Conservation (phyloP, 768 basidiomycete genomes). For the Phylloporus sp. region DNA sequence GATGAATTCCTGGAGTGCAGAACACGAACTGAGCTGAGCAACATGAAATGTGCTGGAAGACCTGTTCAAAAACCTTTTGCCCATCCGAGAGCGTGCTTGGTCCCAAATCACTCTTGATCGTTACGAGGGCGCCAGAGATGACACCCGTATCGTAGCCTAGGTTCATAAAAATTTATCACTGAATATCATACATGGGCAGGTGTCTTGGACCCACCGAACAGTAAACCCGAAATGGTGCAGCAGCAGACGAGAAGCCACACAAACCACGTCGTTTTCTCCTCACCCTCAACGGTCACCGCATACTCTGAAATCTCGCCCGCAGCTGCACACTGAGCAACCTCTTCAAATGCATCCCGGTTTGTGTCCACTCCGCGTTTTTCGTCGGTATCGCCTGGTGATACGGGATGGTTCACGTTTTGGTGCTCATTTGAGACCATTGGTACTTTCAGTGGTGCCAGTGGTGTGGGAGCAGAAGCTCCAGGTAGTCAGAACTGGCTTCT, state of each 20-base stretch:
- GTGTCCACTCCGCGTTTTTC: slow-evolving; percentile 1
- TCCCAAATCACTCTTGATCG: slow-evolving; percentile 65
- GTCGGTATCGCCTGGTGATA: background rate
- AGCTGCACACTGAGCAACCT: slow-evolving; percentile 12
- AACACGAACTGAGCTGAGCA: background rate
- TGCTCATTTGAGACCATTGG: slow-evolving; percentile 1
- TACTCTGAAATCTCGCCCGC: slow-evolving; percentile 56
- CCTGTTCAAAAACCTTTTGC: slow-evolving; percentile 48
- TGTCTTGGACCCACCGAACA: slow-evolving; percentile 56
- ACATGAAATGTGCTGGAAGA: too few species aligned
- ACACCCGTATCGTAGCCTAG: slow-evolving; percentile 80
- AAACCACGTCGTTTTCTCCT: slow-evolving; percentile 66
- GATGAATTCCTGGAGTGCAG: slow-evolving; percentile 61
- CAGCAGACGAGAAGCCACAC: slow-evolving; percentile 74
- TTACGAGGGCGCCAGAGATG: slow-evolving; percentile 77
- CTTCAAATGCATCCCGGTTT: slow-evolving; percentile 11
- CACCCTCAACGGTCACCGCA: slow-evolving; percentile 58
- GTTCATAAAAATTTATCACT: background rate
- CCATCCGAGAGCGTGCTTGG: slow-evolving; percentile 50
- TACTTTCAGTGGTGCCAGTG: background rate
- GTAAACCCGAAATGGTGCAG: slow-evolving; percentile 70
- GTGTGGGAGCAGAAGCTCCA: background rate
- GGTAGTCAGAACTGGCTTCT: background rate
- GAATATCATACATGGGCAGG: background rate
- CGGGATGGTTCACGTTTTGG: background rate